Conservation (phyloP, 345 rosid species). For the Eucalyptus sp. region DNA sequence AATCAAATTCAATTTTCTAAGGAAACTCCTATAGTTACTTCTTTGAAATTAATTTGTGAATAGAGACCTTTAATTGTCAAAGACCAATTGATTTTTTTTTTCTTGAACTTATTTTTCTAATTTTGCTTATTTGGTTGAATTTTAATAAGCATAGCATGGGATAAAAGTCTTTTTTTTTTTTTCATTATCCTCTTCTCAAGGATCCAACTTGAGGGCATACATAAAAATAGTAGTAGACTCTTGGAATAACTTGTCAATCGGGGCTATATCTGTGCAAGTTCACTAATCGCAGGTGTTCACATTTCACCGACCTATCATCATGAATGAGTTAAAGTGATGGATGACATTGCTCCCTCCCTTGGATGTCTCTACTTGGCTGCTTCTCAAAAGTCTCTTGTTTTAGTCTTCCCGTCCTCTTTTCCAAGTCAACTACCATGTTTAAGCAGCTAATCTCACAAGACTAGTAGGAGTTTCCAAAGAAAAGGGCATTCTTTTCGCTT, state of each 20-base stretch:
- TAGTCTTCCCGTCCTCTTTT: neutral
- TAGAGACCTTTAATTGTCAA: neutral
- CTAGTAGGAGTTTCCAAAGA: too few species aligned
- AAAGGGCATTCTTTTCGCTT: accelerated
- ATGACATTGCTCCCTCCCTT: neutral
- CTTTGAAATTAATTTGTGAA: too few species aligned
- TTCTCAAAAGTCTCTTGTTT: neutral
- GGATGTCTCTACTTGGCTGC: neutral
- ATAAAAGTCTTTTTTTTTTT: neutral
- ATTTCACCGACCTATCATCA: neutral
- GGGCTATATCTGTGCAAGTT: neutral
- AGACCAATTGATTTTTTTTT: neutral
- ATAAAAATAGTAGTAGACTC: neutral
- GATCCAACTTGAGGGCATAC: neutral
- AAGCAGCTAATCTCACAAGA: neutral
- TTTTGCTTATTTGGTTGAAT: neutral
- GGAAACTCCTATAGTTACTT: neutral
- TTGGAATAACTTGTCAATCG: neutral
- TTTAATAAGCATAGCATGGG: neutral
- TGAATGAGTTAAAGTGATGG: neutral
- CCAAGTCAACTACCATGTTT: neutral
- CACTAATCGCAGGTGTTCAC: neutral
- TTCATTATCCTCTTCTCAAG: neutral
- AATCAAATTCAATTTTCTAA: too few species aligned
- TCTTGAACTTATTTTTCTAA: neutral